Conservation (phyloP, 805 yeast genomes). For the Candida silvicultrix region DNA sequence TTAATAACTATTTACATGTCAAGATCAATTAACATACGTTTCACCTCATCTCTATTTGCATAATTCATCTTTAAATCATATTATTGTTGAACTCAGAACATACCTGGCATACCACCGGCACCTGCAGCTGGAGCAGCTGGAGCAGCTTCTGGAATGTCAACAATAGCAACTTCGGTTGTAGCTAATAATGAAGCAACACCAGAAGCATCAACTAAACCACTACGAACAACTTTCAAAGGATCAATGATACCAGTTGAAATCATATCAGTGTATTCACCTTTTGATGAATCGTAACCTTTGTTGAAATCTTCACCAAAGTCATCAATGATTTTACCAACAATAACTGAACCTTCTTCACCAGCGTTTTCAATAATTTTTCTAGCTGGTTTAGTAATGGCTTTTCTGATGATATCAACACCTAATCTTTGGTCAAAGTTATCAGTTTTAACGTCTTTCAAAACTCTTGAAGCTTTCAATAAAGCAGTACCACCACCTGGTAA, state of each 20-base stretch:
- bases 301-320: conserved; percentile 64
- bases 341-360: conserved; percentile 93
- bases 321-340: conserved; percentile 75
- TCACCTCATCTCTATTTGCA: neutral
- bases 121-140: conserved; percentile 52
- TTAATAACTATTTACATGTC: conserved; percentile 30
- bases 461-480: conserved; percentile 80
- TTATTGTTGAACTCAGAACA: conserved; percentile 16
- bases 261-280: conserved; percentile 94
- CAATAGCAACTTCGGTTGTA: conserved; percentile 97
- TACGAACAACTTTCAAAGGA: conserved; percentile 96
- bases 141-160: conserved; percentile 84
- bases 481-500: conserved; percentile 99
- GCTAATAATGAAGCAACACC: conserved; percentile 97
- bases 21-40: conserved; percentile 17
- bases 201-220: conserved; percentile 91
- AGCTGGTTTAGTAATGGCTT: conserved; percentile 94
- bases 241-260: conserved; percentile 95
- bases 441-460: conserved; percentile 63
- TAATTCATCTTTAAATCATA: neutral
- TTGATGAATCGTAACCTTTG: conserved; percentile 86
- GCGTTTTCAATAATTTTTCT: conserved; percentile 94
- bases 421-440: conserved; percentile 93
- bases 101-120: conserved; percentile 63
- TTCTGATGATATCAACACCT: conserved; percentile 88